Percentiles rank a stretch among this genome's conserved stretches.
Evolutionary conservation across 441 rosid species (phyloP).

Genomic region (Erysimum cheiri): DNA sequence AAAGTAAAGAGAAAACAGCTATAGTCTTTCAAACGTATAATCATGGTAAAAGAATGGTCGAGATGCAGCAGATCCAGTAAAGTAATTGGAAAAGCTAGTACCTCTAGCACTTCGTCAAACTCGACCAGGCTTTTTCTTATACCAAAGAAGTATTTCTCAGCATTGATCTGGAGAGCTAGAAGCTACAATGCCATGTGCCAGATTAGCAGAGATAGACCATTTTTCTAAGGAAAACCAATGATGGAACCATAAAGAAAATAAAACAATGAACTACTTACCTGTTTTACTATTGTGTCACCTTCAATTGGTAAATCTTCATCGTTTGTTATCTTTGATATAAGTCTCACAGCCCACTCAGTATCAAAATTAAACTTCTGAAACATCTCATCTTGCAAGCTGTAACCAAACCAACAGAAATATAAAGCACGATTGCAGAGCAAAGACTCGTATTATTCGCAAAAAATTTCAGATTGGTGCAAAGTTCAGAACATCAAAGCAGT

Average conservation of each 20-base stretch:
- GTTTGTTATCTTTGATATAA: conserved; percentile 82
- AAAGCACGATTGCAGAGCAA: conserved; percentile 17
- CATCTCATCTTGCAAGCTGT: conserved; percentile 99
- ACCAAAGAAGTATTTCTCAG: conserved; percentile 93
- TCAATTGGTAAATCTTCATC: conserved; percentile 92
- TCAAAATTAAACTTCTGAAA: conserved; percentile 96
- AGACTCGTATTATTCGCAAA: conserved; percentile 8
- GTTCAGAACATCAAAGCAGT: conserved; percentile 1
- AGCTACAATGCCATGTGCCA: conserved; percentile 58
- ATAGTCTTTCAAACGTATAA: conserved; percentile 19
- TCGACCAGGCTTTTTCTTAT: conserved; percentile 95
- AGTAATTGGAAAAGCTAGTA: conserved; percentile 41
- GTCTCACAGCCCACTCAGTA: conserved; percentile 93
- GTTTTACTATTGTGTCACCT: conserved; percentile 83
- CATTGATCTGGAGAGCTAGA: conserved; percentile 82
- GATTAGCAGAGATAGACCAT: conserved; percentile 36
- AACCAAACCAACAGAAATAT: conserved; percentile 9
- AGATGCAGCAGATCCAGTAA: conserved; percentile 19
- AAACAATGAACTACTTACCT: conserved; percentile 53
- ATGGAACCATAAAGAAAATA: conserved; percentile 19
- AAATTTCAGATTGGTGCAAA: conserved; percentile 15
- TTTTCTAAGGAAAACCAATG: conserved; percentile 15
- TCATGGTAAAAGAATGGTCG: conserved; percentile 6
- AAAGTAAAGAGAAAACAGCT: conserved; percentile 7
- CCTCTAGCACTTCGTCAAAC: conserved; percentile 98